Base-by-base conservation (phyloP, 257 asterid genomes). In the Nicotiana undulata region DNA sequence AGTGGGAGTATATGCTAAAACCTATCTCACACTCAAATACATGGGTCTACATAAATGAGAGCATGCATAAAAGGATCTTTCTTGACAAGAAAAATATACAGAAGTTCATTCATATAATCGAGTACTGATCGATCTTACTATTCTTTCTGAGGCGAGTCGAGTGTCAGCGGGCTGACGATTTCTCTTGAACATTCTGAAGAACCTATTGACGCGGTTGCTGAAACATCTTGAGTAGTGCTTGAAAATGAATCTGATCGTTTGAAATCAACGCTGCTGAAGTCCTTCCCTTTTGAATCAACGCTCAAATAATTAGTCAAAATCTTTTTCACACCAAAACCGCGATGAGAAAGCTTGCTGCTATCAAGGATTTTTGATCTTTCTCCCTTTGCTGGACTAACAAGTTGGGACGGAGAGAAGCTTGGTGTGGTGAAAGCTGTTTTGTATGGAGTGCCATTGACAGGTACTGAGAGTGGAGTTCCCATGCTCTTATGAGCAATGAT, bases 221-320 rank as follows among this genome's bases (percentile, higher is more conserved):
- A 84, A 49, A 87, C 63, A 75, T 88, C 97, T 59, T 86, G 80
- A 3, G 82, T 61, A 1, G 83, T 75, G 77, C 89, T 85, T 15
- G 93, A 86, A 55, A 79, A 83, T 9, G 93, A 86, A 63, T 86
- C 88, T 3, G 91, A 85, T 81, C 87, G 82, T 79, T 58, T 78
- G 4, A 83, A 78, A 44, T 75, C 75, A 79, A 55, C 67, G 76
- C 55, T 72, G 78, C 82, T 80, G 49, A 37, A 7, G 0, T 84
- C 91, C 82, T 87, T 88, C 66, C 85, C 88, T 78, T 92, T 90
- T 15, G 91, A 82, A 59, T 91, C 91, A 1, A 81, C 59, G 28
- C 88, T 90, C 89, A 92, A 75, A 85, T 92, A 91, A 81, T 94
- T 95, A 32, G 97, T 91, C 89, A 92, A 81, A 5, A 92, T 89